phyloP scores from a whole-genome alignment of 768 basidiomycete species.

The Termitomyces sp. region DNA sequence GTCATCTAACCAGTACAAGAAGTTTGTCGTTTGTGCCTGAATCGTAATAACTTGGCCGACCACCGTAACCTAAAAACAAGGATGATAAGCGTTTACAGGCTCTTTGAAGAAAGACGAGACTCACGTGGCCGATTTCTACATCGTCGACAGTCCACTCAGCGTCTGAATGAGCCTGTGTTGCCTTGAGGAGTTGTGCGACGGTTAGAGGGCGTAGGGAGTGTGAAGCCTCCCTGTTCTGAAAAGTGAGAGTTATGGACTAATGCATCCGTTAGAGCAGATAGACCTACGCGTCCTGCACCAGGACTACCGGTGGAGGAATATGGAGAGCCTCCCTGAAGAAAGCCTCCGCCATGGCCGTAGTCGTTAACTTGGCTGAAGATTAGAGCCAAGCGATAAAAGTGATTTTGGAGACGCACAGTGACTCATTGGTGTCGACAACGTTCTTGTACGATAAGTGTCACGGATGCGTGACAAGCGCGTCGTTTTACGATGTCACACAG shows the following conservation, averaged over 20 bases:
- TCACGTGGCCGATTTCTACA: slow-evolving; percentile 74
- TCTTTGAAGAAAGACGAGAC: slow-evolving; percentile 1
- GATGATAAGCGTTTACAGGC: background rate
- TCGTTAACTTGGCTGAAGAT: slow-evolving; percentile 29
- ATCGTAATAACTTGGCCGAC: slow-evolving; percentile 71
- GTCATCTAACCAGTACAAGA: slow-evolving; percentile 77
- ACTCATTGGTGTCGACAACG: slow-evolving; percentile 26
- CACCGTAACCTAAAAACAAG: slow-evolving; percentile 50
- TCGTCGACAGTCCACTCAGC: slow-evolving; percentile 86
- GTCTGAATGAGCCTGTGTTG: slow-evolving; percentile 82
- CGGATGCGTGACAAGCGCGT: slow-evolving; percentile 10
- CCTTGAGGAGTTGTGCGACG: slow-evolving; percentile 66
- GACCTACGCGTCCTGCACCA: slow-evolving; percentile 42
- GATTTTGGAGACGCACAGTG: slow-evolving; percentile 30
- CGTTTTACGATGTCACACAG: background rate
- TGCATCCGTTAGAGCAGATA: background rate
- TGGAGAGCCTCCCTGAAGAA: slow-evolving; percentile 55
- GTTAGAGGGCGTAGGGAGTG: slow-evolving; percentile 63
- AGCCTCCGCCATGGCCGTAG: slow-evolving; percentile 47
- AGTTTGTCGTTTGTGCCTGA: slow-evolving; percentile 72
- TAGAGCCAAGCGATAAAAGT: slow-evolving; percentile 3
- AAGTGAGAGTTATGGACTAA: background rate
- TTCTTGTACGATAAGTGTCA: background rate
- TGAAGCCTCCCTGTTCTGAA: slow-evolving; percentile 31
- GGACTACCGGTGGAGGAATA: slow-evolving; percentile 57